Percentiles rank a stretch among this genome's conserved stretches.
phyloP scores from a whole-genome alignment of 305 asterid genomes.

The Striga hermonthica region DNA sequence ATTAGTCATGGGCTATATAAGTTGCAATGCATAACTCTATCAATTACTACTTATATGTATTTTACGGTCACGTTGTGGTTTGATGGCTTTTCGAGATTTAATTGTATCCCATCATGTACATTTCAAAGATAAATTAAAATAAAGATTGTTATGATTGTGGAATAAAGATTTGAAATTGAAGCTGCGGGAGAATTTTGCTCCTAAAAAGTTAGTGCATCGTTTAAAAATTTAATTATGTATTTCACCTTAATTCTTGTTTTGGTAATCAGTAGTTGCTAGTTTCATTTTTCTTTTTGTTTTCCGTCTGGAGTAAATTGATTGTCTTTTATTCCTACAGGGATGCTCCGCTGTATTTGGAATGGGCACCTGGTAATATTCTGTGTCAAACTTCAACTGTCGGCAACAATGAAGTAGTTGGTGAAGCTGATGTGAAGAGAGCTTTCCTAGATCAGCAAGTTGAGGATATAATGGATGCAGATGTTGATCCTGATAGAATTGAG shows the following conservation, averaged over 20 bases:
- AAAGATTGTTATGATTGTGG: too few relatives aligned
- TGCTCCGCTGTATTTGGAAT: conserved; percentile 88
- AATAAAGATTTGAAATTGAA: too few relatives aligned
- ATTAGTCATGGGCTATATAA: conserved; percentile 3
- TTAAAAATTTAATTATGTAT: not conserved
- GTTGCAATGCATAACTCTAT: too few relatives aligned
- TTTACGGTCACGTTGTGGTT: too few relatives aligned
- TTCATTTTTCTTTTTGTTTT: conserved; percentile 3
- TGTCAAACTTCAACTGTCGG: conserved; percentile 38
- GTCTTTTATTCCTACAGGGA: conserved; percentile 51
- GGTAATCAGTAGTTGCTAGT: not conserved
- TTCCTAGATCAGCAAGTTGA: conserved; percentile 60
- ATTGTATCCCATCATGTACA: too few relatives aligned
- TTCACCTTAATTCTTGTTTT: not conserved
- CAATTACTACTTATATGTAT: too few relatives aligned
- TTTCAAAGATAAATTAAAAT: too few relatives aligned
- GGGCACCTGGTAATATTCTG: conserved; percentile 91
- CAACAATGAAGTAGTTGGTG: conserved; percentile 41
- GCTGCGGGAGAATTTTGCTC: not conserved
- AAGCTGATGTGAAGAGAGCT: conserved; percentile 47
- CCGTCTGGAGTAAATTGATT: conserved; percentile 27
- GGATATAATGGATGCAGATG: conserved; percentile 53
- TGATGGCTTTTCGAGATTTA: too few relatives aligned
- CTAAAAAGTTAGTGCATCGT: not conserved
- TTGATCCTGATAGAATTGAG: conserved; percentile 89